Evolutionary conservation across 768 basidiomycete genomes (phyloP), one percentile per base, ranked within the genome.

Genomic region (Boletus subparvulus): DNA sequence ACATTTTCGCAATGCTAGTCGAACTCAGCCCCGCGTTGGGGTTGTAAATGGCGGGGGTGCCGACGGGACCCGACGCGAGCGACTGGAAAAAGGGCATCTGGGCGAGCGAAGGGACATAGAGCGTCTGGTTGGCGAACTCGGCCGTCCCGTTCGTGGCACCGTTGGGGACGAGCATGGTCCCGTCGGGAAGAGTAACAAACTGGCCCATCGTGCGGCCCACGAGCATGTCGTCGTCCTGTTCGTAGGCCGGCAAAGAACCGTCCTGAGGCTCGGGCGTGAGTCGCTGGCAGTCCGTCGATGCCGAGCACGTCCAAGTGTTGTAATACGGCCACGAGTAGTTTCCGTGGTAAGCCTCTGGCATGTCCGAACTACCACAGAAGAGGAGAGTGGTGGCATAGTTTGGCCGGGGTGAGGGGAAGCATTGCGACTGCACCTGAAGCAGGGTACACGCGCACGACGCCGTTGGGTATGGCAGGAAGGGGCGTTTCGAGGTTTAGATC

Each of bases 301-400:
- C n/a, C 82, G 1, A 87, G 87, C 60, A 79, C 2, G 80, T 73
- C 84, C 83, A 91, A 1, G 89, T 90, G 72, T 93, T 82, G 69
- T 84, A 83, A 58, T 76, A 80, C 7, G 92, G 89, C 69, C 74
- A 82, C 3, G 84, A 78, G 66, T 92, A 94, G 71, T 92, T 82
- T 47, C 92, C 92, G 76, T 86, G 96, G 44, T 76, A 77, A 9
- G 78, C 76, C 16, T 84, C 86, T 3, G 85, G 77, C 82, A 96
- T 87, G 69, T 88, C 79, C 10, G 84, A 83, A 28, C 96, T 96
- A 48, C 95, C 95, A 61, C 95, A 98, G 74, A 98, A 95, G 43
- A 98, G 65, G 43, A 97, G 69, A 0, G 92, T 92, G 0, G 88
- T 91, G 0, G 80, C 83, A 69, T 91, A 98, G 68, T 91, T 88